These are phyloP conservation scores for Turritis glabra DNA, from an alignment of 345 rosid species.

Conservation along the genomic window DNA sequence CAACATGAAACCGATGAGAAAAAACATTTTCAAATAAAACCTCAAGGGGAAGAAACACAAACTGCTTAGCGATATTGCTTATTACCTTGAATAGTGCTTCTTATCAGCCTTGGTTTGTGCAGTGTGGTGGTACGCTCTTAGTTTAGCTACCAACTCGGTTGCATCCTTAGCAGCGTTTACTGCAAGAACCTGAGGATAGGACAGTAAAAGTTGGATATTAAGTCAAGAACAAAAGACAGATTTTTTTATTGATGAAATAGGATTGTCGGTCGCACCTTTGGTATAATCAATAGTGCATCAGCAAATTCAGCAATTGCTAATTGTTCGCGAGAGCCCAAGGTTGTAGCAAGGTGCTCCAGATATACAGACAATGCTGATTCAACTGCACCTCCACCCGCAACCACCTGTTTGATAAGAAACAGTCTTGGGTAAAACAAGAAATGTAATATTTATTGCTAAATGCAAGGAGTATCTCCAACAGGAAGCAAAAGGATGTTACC, in stretches of 20 bases:
- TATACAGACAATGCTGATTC: constrained; percentile 90
- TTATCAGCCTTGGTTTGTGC: constrained; percentile 97
- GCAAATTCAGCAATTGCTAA: constrained; percentile 97
- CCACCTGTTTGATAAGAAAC: constrained; percentile 57
- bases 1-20: constrained; percentile 8
- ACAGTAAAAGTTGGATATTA: neutral
- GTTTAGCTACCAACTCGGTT: constrained; percentile 88
- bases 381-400: constrained; percentile 99
- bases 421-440: neutral
- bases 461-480: neutral
- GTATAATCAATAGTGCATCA: constrained; percentile 79
- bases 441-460: neutral
- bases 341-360: constrained; percentile 90
- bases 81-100: constrained; percentile 82
- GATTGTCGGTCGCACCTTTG: constrained; percentile 57
- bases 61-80: neutral
- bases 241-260: neutral
- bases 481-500: constrained; percentile 47
- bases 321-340: constrained; percentile 92
- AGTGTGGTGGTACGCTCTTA: constrained; percentile 90
- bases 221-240: neutral
- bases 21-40: neutral
- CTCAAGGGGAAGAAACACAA: neutral
- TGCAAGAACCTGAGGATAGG: constrained; percentile 69
- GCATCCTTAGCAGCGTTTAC: constrained; percentile 99